Percentiles rank a stretch among this genome's conserved stretches.
Conservation (phyloP, 2,329 filamentous ascomycete species). For the Biscogniauxia marginata region DNA sequence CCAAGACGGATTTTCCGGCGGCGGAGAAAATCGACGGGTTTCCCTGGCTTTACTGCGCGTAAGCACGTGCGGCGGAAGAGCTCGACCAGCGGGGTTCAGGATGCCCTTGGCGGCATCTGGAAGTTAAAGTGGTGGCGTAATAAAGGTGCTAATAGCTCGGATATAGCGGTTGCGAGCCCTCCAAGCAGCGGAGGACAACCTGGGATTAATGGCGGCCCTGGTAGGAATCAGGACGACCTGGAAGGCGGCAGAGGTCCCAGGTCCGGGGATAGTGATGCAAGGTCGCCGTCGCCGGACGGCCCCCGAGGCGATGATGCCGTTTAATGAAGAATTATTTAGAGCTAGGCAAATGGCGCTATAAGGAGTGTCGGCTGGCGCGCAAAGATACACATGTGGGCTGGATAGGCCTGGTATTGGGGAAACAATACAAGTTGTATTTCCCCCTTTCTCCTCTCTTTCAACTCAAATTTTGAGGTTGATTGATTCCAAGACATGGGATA, state of each 20-base stretch:
- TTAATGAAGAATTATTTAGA: slow-evolving; percentile 10
- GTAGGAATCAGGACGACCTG: slow-evolving; percentile 9
- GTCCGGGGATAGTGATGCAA: slow-evolving; percentile 2
- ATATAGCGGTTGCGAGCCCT: slow-evolving; percentile 23
- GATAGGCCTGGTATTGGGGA: slow-evolving; percentile 15
- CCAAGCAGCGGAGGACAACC: slow-evolving; percentile 16
- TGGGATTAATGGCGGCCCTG: slow-evolving; percentile 15
- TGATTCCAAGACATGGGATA: neutral
- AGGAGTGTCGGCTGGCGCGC: neutral
- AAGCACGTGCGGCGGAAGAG: slow-evolving; percentile 39
- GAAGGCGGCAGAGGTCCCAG: slow-evolving; percentile 7
- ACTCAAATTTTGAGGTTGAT: neutral
- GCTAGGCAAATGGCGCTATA: slow-evolving; percentile 3
- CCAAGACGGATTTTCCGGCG: slow-evolving; percentile 38
- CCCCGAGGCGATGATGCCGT: slow-evolving; percentile 29
- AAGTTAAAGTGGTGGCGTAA: slow-evolving; percentile 55
- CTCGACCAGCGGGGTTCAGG: slow-evolving; percentile 43
- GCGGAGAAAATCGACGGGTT: slow-evolving; percentile 59
- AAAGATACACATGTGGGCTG: slow-evolving; percentile 15
- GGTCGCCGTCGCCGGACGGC: slow-evolving; percentile 4
- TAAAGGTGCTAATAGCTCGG: slow-evolving; percentile 15
- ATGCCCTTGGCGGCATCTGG: slow-evolving; percentile 51
- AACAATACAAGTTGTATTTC: slow-evolving; percentile 4
- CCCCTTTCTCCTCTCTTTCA: neutral
- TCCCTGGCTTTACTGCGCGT: slow-evolving; percentile 59